Conservation (phyloP, 2,329 filamentous ascomycete genomes). For the Apiospora kogelbergensis region DNA sequence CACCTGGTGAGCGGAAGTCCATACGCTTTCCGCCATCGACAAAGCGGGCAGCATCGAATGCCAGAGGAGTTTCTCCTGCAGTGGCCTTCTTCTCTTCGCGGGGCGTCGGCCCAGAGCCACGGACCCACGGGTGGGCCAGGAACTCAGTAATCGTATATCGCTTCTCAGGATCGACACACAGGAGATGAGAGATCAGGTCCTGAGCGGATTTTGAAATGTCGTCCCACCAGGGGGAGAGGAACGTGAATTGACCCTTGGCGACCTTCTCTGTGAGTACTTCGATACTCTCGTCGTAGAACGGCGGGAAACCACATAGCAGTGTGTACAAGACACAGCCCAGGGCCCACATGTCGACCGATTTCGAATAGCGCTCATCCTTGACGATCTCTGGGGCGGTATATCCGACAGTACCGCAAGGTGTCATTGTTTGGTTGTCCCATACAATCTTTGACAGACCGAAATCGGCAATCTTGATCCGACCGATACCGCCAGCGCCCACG, state of each 20-base stretch:
- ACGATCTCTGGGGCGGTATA: slow-evolving; percentile 99
- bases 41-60: slow-evolving; percentile 57
- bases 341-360: slow-evolving; percentile 99
- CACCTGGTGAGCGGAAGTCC: slow-evolving; percentile 94
- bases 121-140: slow-evolving; percentile 92
- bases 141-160: slow-evolving; percentile 93
- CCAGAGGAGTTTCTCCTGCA: slow-evolving; percentile 45
- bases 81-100: slow-evolving; percentile 56
- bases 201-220: slow-evolving; percentile 95
- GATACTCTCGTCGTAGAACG: slow-evolving; percentile 98
- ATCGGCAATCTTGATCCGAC: slow-evolving; percentile 94
- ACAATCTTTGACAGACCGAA: slow-evolving; percentile 97
- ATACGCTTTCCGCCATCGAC: slow-evolving; percentile 65
- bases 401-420: slow-evolving; percentile 96
- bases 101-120: slow-evolving; percentile 58
- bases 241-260: slow-evolving; percentile 93
- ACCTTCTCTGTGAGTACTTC: slow-evolving; percentile 97
- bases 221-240: slow-evolving; percentile 98
- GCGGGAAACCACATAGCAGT: slow-evolving; percentile 92
- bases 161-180: slow-evolving; percentile 94
- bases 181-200: slow-evolving; percentile 87
- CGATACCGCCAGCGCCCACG: slow-evolving; percentile 84
- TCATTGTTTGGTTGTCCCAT: slow-evolving; percentile 98
- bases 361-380: slow-evolving; percentile 97
- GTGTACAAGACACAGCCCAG: slow-evolving; percentile 96